Evolutionary conservation across 768 basidiomycete genomes (phyloP), one percentile per base, ranked within the genome.

Genomic region (Xerocomellus intermedius): DNA sequence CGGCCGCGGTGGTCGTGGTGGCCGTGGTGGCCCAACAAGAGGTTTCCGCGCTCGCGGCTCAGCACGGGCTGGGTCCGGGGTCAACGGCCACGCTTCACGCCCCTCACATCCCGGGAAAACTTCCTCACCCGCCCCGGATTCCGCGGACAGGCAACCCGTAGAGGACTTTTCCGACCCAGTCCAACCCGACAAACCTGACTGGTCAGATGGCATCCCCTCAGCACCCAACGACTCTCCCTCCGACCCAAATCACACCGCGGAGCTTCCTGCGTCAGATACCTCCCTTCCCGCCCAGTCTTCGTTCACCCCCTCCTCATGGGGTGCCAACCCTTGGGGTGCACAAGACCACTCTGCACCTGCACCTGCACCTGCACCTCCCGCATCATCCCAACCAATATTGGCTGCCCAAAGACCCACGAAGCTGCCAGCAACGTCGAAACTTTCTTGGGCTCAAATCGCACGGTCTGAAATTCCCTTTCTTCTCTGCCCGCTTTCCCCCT

Each of bases 381-480:
- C 52, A 13, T 32, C 56, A 42, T 14, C 22, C 32, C 41, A 42
- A 42, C 52, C 70, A 19, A 66, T 57, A 57, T 47, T 59, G 4
- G 54, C 37, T 12, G 30, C 60, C 8, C 48, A 39, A 57, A 59
- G 78, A 72, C 59, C 69, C 63, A 53, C 60, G 14, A 88, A 84
- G 73, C 76, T 81, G 12, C 87, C 89, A 41, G 83, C 86, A 28
- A 87, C 82, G 13, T 84, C 87, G 8, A 90, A 91, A 74, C 71
- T 89, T 56, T 91, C 91, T 35, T 93, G 90, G 90, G 91, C 91
- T 8, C 87, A 93, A 64, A 78, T 93, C 67, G 90, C 91, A 58
- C 78, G 85, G 89, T 53, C 33, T 26, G 51, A 36, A 28, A 0
- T 55, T 24, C 26, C 30, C 55, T 6, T 55, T 42, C 14, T 17